Conservation (phyloP, 23 red algal species). For the Gracilaria gracilis region DNA sequence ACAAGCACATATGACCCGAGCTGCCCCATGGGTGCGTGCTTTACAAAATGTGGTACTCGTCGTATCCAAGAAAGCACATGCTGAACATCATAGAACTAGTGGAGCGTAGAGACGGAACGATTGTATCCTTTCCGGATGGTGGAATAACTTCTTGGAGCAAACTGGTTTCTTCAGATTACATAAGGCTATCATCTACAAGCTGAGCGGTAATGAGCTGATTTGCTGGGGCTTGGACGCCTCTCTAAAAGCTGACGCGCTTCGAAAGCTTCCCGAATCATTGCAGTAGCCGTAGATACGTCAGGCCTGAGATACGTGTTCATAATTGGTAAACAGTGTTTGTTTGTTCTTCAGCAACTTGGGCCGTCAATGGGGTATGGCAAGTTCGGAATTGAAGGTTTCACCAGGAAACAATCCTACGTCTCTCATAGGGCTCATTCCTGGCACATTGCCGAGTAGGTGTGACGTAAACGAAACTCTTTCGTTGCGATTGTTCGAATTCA, state of each 20-base stretch:
- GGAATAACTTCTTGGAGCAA: constrained; percentile 78
- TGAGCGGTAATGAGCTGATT: constrained; percentile 74
- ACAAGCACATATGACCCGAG: constrained; percentile 83
- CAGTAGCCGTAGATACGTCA: not conserved
- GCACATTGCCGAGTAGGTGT: too few relatives aligned
- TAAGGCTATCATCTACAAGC: constrained; percentile 61
- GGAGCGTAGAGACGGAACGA: constrained; percentile 77
- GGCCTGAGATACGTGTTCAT: too few relatives aligned
- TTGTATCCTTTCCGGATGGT: constrained; percentile 87
- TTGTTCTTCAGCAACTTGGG: too few relatives aligned
- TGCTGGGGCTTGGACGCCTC: constrained; percentile 71
- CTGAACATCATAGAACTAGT: constrained; percentile 67
- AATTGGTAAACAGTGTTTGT: not conserved
- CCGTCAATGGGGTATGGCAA: too few relatives aligned
- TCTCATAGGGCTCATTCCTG: too few relatives aligned
- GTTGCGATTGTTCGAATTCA: too few relatives aligned
- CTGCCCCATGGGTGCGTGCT: constrained; percentile 47
- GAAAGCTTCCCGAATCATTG: not conserved
- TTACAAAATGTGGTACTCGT: constrained; percentile 47
- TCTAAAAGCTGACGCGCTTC: constrained; percentile 54
- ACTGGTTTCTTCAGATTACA: constrained; percentile 60
- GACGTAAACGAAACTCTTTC: too few relatives aligned
- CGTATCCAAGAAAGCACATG: constrained; percentile 72
- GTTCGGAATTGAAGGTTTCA: too few relatives aligned
- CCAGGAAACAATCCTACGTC: too few relatives aligned